These are phyloP conservation scores for Krasilnikovozyma curviuscula DNA, from an alignment of 768 basidiomycete genomes.

Conservation along the genomic window DNA sequence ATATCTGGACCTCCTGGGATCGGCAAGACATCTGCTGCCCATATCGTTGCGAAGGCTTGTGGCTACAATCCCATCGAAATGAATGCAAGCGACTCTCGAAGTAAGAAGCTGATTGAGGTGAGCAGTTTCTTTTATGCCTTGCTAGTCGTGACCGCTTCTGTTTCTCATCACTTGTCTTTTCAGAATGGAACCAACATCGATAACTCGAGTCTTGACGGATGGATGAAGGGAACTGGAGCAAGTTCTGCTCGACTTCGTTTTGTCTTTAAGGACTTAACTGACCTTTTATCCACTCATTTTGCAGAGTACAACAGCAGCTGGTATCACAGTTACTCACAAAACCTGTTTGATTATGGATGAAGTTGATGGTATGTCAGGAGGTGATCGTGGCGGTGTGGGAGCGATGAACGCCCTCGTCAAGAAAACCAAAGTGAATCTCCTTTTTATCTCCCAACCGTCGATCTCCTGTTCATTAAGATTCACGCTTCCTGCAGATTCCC, in stretches of 20 bases:
- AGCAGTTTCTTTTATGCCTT: conserved; percentile 13
- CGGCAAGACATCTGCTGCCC: conserved; percentile 91
- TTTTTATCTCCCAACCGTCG: no score
- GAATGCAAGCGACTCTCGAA: conserved; percentile 86
- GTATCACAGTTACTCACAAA: conserved; percentile 53
- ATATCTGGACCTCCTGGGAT: conserved; percentile 91
- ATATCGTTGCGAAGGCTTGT: conserved; percentile 70
- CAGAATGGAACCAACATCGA: conserved; percentile 78
- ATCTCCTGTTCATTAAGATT: no score
- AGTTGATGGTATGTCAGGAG: conserved; percentile 96
- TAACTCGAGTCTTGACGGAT: conserved; percentile 74
- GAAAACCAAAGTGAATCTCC: conserved; percentile 53
- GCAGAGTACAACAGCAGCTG: conserved; percentile 45
- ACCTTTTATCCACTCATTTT: not conserved
- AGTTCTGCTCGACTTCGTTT: not conserved
- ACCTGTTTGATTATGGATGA: conserved; percentile 97
- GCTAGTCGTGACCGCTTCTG: not conserved
- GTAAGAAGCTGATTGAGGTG: conserved; percentile 92
- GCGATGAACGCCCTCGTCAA: conserved; percentile 79
- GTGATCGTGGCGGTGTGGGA: conserved; percentile 89
- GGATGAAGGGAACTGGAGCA: conserved; percentile 31
- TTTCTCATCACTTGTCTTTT: not conserved
- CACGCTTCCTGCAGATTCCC: conserved; percentile 44
- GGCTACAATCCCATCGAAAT: conserved; percentile 87
- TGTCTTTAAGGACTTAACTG: conserved; percentile 30